phyloP scores from a whole-genome alignment of 2,329 filamentous ascomycete species.

The Fusarium nanum region DNA sequence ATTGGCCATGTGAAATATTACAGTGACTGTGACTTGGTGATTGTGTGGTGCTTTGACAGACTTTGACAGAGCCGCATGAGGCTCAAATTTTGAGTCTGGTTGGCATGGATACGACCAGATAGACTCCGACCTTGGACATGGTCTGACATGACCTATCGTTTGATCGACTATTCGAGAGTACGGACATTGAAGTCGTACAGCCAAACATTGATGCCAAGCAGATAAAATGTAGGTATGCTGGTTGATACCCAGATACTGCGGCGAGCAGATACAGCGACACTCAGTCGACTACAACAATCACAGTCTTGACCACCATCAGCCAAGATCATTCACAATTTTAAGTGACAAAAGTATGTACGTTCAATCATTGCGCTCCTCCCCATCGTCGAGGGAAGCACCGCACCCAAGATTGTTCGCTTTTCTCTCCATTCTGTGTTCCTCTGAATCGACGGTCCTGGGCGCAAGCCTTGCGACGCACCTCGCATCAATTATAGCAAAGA shows the following conservation, averaged over 20 bases:
- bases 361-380: constrained; percentile 71
- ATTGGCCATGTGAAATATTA: not conserved
- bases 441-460: constrained; percentile 62
- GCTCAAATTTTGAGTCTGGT: not conserved
- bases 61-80: not conserved
- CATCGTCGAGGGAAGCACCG: constrained; percentile 64
- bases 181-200: too few relatives aligned
- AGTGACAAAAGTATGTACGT: constrained; percentile 58
- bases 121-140: not conserved
- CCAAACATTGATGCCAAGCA: not conserved
- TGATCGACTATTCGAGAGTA: not conserved
- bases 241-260: not conserved
- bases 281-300: not conserved
- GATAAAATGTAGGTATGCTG: not conserved
- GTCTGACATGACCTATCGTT: not conserved
- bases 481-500: constrained; percentile 55
- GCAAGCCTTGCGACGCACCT: constrained; percentile 57
- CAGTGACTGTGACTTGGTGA: not conserved
- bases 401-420: constrained; percentile 70
- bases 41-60: not conserved
- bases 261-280: not conserved
- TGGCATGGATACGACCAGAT: not conserved
- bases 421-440: constrained; percentile 65
- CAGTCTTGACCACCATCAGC: not conserved
- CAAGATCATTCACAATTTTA: constrained; percentile 7